A percentile compares a stretch with the other conserved stretches of the same genome.
Conservation (phyloP, 2,329 filamentous ascomycete genomes). For the Tolypocladium tundrense region DNA sequence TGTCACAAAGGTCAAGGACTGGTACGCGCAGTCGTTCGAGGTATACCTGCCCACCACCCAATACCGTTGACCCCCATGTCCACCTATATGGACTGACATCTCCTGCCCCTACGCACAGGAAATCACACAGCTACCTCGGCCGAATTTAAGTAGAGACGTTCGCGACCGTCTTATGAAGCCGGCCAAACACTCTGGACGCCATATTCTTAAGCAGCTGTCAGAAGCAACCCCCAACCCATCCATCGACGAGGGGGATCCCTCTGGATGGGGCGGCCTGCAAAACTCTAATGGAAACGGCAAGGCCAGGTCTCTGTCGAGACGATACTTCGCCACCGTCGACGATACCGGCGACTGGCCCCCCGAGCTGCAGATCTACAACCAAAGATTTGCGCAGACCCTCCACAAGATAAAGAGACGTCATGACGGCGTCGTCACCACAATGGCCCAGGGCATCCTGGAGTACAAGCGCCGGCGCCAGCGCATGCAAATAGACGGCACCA, state of each 20-base stretch:
- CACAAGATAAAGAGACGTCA: slow-evolving; percentile 93
- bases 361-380: slow-evolving; percentile 89
- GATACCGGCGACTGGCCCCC: slow-evolving; percentile 86
- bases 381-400: slow-evolving; percentile 75
- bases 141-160: slow-evolving; percentile 64
- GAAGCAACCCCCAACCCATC: slow-evolving; percentile 87
- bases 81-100: slow-evolving; percentile 1
- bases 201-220: slow-evolving; percentile 60
- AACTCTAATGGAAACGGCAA: slow-evolving; percentile 34
- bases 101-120: slow-evolving; percentile 45
- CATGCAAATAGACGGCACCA: slow-evolving; percentile 96
- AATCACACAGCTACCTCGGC: slow-evolving; percentile 78
- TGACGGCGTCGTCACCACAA: slow-evolving; percentile 94
- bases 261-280: slow-evolving; percentile 40
- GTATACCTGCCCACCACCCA: slow-evolving; percentile 37
- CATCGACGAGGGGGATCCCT: slow-evolving; percentile 73
- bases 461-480: slow-evolving; percentile 95
- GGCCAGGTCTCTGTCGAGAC: slow-evolving; percentile 38
- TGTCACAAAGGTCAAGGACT: slow-evolving; percentile 87
- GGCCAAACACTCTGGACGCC: slow-evolving; percentile 42
- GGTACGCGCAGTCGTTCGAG: slow-evolving; percentile 99
- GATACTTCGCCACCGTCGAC: slow-evolving; percentile 86
- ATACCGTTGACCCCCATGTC: not conserved
- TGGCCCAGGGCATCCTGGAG: slow-evolving; percentile 94
- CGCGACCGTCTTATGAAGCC: slow-evolving; percentile 69